These are phyloP conservation scores for Chytriomyces confervae DNA, from an alignment of 192 early-diverging fungal genomes.

Conservation along the genomic window DNA sequence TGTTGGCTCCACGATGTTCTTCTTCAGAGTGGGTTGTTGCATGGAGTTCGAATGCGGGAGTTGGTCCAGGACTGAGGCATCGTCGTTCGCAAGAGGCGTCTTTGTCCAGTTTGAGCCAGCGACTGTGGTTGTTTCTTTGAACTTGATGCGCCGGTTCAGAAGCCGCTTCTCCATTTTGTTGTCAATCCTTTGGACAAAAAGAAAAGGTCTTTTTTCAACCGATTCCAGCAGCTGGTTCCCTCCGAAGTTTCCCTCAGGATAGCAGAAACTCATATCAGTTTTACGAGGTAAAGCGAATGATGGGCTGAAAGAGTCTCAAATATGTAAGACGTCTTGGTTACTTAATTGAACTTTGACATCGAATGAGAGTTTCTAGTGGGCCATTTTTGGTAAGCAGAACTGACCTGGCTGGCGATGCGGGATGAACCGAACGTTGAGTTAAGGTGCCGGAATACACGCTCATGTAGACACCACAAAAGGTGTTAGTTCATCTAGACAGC, in stretches of 20 bases:
- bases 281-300: constrained; percentile 77
- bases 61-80: neutral
- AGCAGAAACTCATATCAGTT: constrained; percentile 78
- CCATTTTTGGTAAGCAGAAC: constrained; percentile 91
- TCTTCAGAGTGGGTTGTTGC: neutral
- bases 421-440: constrained; percentile 83
- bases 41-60: neutral
- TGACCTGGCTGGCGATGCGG: constrained; percentile 72
- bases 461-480: constrained; percentile 76
- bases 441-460: constrained; percentile 68
- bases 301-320: constrained; percentile 78
- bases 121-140: constrained; percentile 9
- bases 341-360: constrained; percentile 70
- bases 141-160: constrained; percentile 19
- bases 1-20: neutral
- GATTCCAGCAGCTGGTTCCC: constrained; percentile 82
- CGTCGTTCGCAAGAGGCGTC: neutral
- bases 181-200: too few relatives aligned
- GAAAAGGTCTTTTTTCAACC: too few relatives aligned
- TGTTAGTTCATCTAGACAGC: constrained; percentile 82
- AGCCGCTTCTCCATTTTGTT: neutral
- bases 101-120: neutral
- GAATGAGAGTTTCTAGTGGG: constrained; percentile 87
- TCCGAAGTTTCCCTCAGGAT: constrained; percentile 84
- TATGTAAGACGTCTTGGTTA: constrained; percentile 75